phyloP scores from a whole-genome alignment of 495 filamentous ascomycete species.

The Talaromyces nanjingensis region DNA sequence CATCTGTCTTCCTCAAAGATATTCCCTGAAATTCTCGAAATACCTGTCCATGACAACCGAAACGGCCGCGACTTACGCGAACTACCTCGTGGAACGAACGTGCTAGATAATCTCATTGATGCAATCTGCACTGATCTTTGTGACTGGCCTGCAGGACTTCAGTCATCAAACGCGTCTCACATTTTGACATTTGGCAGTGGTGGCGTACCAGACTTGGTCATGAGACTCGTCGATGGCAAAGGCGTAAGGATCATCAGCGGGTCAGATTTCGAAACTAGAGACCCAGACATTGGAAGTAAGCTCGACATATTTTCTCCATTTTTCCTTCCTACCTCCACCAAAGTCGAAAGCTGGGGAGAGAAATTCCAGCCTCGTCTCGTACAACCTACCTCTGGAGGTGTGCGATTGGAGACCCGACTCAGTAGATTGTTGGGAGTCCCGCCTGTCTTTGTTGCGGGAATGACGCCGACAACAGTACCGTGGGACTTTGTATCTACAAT shows the following conservation, averaged over 20 bases:
- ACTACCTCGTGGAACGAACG: background rate
- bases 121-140: background rate
- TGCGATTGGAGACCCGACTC: conserved; percentile 7
- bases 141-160: background rate
- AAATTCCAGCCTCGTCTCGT: conserved; percentile 43
- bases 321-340: background rate
- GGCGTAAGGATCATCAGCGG: background rate
- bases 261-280: background rate
- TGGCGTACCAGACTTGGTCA: background rate
- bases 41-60: conserved; percentile 25
- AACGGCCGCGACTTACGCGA: conserved; percentile 20
- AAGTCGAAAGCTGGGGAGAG: conserved; percentile 39
- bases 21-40: conserved; percentile 9
- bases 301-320: background rate
- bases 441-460: conserved; percentile 34
- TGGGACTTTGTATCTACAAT: conserved; percentile 29
- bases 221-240: background rate
- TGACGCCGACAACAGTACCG: conserved; percentile 34
- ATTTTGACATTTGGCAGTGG: background rate
- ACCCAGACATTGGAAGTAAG: background rate
- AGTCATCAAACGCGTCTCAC: background rate
- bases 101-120: background rate
- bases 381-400: background rate
- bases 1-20: conserved; percentile 9
- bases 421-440: conserved; percentile 25